Base-by-base conservation (phyloP, 208 protist species). In the Acanthamoeba healyi region DNA sequence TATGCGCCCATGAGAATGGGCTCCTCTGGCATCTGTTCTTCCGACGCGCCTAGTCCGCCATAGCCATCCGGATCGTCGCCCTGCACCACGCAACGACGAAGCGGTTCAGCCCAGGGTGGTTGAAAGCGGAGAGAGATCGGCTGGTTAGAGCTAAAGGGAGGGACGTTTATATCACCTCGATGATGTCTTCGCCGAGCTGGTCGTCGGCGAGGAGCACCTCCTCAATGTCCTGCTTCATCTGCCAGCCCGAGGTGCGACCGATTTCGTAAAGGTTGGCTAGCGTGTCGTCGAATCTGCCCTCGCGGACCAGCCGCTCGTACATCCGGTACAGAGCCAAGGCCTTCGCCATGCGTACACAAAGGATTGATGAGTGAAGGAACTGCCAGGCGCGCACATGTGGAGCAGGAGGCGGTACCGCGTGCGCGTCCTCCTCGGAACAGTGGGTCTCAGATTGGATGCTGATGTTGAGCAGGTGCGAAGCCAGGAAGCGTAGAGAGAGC, bases 371-470 rank as follows among this genome's bases (percentile, higher is more conserved):
- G 15, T 22, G 1, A 26, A 29, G 70, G 1, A 38, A 24, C 10
- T n/a, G 70, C 24, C 5, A 3, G 12, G 32, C 12, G 22, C 24
- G 40, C 70, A 81, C 6, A 10, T 5, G 38, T 7, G 17, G 24
- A 5, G 38, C 14, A 3, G 82, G 42, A 3, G 34, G 17, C 82
- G 44, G 96, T 26, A 98, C 98, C 26, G 98, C 98, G 94, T 97
- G 96, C 34, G 99, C 98, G 95, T 99, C 99, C 96, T 99, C 99
- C 46, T 99, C 98, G 72, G 97, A 98, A 97, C 99, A 98, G 96
- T 99, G 99, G 94, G 98, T 98, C 56, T 98, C 98, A 79, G 98
- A 96, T 96, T 99, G 99, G 61, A 99, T 98, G 51, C 97, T 97
- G 24, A 97, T 97, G 0, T 94, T 74, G 26, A 99, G 96, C 15